A percentile compares a stretch with the other conserved stretches of the same genome.
These are phyloP conservation scores for Xylariaceae sp. DNA, from an alignment of 2,329 filamentous ascomycete species.

Conservation along the genomic window DNA sequence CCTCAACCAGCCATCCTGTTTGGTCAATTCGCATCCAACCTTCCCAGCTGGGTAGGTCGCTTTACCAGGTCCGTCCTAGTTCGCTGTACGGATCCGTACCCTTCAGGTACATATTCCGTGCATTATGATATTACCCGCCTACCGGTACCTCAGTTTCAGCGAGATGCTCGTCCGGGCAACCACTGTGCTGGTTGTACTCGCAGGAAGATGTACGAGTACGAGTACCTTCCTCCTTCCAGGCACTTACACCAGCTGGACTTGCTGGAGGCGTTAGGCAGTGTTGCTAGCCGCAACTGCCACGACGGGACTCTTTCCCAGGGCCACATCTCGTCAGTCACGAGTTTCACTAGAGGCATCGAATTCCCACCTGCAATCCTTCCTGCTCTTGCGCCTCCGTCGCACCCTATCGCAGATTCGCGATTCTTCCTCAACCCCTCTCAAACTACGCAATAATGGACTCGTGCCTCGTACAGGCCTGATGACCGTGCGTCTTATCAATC, in stretches of 20 bases:
- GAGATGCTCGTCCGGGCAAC: background rate
- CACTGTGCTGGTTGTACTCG: background rate
- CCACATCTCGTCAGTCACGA: background rate
- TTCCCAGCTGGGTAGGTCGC: too few relatives aligned
- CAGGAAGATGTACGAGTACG: background rate
- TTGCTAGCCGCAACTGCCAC: too few relatives aligned
- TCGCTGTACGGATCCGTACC: too few relatives aligned
- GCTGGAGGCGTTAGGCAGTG: too few relatives aligned
- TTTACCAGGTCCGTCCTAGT: too few relatives aligned
- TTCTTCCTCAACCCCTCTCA: background rate
- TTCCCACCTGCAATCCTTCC: background rate
- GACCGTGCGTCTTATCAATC: too few relatives aligned
- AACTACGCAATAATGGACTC: background rate
- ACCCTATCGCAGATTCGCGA: background rate
- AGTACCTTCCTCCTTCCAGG: too few relatives aligned
- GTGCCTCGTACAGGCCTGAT: too few relatives aligned
- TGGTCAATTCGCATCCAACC: background rate
- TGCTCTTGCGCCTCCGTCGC: background rate
- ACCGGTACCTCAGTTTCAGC: background rate
- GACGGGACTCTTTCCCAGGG: background rate
- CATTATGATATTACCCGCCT: too few relatives aligned
- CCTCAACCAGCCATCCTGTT: background rate
- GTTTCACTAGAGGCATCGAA: background rate
- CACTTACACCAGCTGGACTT: too few relatives aligned
- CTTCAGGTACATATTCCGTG: too few relatives aligned